Evolutionary conservation across 805 yeast species (phyloP), one percentile per base, ranked within the genome.

Genomic region (Cyberlindnera americana): DNA sequence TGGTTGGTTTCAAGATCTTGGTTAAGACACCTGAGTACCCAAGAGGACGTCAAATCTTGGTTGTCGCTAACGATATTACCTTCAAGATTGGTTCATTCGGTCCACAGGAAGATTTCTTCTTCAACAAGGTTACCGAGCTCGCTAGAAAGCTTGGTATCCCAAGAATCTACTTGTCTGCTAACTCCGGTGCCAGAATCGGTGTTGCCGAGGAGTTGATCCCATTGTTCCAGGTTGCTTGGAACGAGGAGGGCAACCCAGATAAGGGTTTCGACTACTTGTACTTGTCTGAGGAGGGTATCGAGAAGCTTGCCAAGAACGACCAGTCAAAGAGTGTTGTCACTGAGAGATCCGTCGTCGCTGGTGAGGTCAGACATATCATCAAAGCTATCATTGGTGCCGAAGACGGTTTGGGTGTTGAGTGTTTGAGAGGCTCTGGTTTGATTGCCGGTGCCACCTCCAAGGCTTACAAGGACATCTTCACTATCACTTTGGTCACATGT

Each of bases 101-200:
- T 56, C 99, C 99, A 18, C 82, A 76, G 55, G 99, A 93, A 69
- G 99, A 93, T 67, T 73, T 70, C 41, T 93, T 82, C 72, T 93
- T 93, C 75, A 78, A 86, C 72, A 81, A 83, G 61, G 95, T 90
- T 49, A 93, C 99, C 25, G 95, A 89, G 58, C 75, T 81, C 52
- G 96, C 98, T 24, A 78, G 96, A 69, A 72, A 77, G 59, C 74
- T 81, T 50, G 99, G 99, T 45, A 81, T 93, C 53, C 99, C 99
- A 59, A 77, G 99, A 69, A 77, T 93, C 41, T 93, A 93, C 67
- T 72, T 93, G 53, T 87, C 97, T 54, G 99, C 99, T 21, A 93
- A 93, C 76, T 90, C 98, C 45, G 99, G 99, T 73, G 99, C 99
- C 33, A 81, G 99, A 72, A 86, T 93, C 49, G 99, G 99, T 60